Conservation (phyloP, 2,329 filamentous ascomycete genomes). For the Teratosphaeria nubilosa region DNA sequence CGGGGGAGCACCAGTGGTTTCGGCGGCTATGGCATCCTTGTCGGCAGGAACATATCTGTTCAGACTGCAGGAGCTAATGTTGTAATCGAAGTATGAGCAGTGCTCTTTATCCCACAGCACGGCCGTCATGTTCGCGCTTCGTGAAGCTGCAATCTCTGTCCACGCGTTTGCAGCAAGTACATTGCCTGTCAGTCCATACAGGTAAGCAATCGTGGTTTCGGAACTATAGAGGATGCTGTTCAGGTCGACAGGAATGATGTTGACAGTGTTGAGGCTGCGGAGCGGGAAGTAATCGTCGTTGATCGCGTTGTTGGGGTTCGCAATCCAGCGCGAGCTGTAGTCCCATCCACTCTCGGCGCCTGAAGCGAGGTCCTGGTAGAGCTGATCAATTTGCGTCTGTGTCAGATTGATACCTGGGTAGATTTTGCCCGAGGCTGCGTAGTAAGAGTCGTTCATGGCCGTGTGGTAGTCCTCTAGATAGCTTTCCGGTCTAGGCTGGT, state of each 20-base stretch:
- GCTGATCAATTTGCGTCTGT: constrained; percentile 39
- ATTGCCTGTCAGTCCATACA: constrained; percentile 45
- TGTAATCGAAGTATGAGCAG: constrained; percentile 60
- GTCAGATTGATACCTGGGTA: constrained; percentile 47
- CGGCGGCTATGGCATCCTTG: constrained; percentile 33
- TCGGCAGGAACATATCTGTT: constrained; percentile 46
- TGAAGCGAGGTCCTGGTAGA: constrained; percentile 55
- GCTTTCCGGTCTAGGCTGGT: constrained; percentile 56
- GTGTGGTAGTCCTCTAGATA: constrained; percentile 56
- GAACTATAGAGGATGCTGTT: constrained; percentile 60
- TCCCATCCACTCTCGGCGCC: constrained; percentile 60
- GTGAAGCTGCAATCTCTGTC: constrained; percentile 39
- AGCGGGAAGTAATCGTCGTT: constrained; percentile 55
- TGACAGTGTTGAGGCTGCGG: constrained; percentile 50
- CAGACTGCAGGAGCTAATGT: constrained; percentile 49
- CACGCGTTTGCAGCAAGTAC: constrained; percentile 40
- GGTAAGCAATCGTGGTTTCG: constrained; percentile 49
- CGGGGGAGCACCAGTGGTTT: constrained; percentile 39
- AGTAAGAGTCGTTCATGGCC: constrained; percentile 56
- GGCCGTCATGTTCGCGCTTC: constrained; percentile 52
- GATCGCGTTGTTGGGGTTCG: constrained; percentile 47
- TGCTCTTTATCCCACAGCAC: constrained; percentile 56
- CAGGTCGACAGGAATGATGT: constrained; percentile 54
- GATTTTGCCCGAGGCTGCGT: constrained; percentile 47
- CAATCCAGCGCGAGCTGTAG: constrained; percentile 50